Conservation (phyloP, 805 yeast genomes). For the Dipodascopsis tothii region DNA sequence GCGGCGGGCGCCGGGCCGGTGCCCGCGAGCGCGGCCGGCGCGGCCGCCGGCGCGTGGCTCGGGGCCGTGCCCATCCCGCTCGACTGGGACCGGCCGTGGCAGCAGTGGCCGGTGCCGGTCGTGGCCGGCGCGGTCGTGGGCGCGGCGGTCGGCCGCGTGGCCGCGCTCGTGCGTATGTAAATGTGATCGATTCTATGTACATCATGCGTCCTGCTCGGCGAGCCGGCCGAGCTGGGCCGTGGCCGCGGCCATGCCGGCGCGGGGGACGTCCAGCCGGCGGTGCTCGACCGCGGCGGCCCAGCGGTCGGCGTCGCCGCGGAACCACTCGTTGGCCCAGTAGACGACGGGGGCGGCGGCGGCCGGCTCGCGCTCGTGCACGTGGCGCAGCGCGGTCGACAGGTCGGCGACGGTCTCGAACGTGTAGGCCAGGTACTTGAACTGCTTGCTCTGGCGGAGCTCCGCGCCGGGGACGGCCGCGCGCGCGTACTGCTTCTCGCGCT, state of each 20-base stretch:
- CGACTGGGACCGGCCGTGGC: constrained; percentile 99
- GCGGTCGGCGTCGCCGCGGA: constrained; percentile 11
- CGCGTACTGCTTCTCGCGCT: constrained; percentile 18
- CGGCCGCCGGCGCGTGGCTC: constrained; percentile 71
- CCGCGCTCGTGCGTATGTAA: constrained; percentile 23
- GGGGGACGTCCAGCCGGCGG: constrained; percentile 1
- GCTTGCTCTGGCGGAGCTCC: constrained; percentile 6
- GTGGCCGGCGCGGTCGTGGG: constrained; percentile 73
- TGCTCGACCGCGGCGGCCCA: constrained; percentile 15
- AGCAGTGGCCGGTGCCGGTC: constrained; percentile 86
- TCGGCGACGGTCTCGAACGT: constrained; percentile 21
- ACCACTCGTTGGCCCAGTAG: constrained; percentile 21
- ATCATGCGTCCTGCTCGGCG: background rate
- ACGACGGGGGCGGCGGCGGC: constrained; percentile 2
- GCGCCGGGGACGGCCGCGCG: constrained; percentile 1
- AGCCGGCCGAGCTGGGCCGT: background rate
- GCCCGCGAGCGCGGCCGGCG: constrained; percentile 38
- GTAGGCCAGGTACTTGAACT: constrained; percentile 12
- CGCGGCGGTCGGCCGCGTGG: constrained; percentile 51
- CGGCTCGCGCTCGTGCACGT: constrained; percentile 13
- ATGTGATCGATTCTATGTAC: background rate
- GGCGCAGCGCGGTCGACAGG: constrained; percentile 17
- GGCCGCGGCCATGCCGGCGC: background rate
- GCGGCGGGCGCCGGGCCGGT: constrained; percentile 25
- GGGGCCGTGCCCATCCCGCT: constrained; percentile 91